Evolutionary conservation across 176 grass and related monocot genomes (phyloP), one percentile per base, ranked within the genome.

Genomic region (Pontederia crassipes): DNA sequence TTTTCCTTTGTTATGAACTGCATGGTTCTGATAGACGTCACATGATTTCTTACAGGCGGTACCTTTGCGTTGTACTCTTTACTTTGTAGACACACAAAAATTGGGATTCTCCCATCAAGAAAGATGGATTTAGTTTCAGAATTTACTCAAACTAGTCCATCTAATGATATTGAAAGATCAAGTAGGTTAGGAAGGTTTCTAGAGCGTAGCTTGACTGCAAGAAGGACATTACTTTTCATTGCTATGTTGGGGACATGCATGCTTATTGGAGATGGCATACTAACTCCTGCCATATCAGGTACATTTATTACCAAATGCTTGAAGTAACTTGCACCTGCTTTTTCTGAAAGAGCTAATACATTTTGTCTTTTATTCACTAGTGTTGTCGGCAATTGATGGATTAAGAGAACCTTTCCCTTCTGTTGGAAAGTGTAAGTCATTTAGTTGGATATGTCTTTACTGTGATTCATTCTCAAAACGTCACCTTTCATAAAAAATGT

Each of bases 271-370:
- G 89, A 85, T 82, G 89, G 89, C 49, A 88, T 94, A 74, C 81
- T 94, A 24, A 94, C 89, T 57, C 84, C 89, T 60, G 84, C 89
- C 53, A 88, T 94, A 81, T 88, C 78, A 87, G 89, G 89, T 85
- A 53, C 13, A 32, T 13, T 28, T n/a, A n/a, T 5, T n/a, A n/a
- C 12, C 14, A 11, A 11, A 54, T 54, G n/a, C n/a, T 8, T 8
- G 12, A n/a, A 12, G 14, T 2, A 15, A 6, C 51, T n/a, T 14
- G 13, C 8, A 4, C 15, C 15, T 7, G 8, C 1, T 15, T 40
- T 40, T 40, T 40, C 32, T 4, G 2, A 40, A 40, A 3, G 6
- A 40, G 32, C 32, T 40, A 40, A 40, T 40, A 40, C 32, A 40
- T 61, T 45, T 12, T 32, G 15, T 13, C 12, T 16, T 59, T 57